A percentile compares a stretch with the other conserved stretches of the same genome.
These are phyloP conservation scores for Leccinum incarnatum DNA, from an alignment of 768 basidiomycete genomes.

Conservation along the genomic window DNA sequence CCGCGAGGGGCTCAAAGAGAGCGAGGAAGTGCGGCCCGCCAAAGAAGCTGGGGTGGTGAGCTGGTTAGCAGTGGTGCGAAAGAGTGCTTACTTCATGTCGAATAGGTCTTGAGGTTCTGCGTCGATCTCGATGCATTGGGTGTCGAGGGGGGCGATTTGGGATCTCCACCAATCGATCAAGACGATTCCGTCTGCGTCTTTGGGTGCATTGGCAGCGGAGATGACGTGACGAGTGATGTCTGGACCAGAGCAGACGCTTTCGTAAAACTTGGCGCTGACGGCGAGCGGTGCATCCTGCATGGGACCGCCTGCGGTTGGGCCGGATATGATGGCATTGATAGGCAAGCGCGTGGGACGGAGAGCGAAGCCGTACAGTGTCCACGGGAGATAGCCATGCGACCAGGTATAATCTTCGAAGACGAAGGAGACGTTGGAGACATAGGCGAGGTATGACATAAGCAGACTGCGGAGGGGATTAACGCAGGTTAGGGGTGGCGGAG, in stretches of 20 bases:
- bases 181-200: slow-evolving; percentile 37
- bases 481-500: background rate
- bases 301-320: slow-evolving; percentile 52
- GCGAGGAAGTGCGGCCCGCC: slow-evolving; percentile 40
- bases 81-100: slow-evolving; percentile 43
- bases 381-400: slow-evolving; percentile 53
- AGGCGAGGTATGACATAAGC: slow-evolving; percentile 52
- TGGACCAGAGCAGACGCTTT: slow-evolving; percentile 41
- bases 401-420: slow-evolving; percentile 65
- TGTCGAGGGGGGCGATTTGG: slow-evolving; percentile 34
- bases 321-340: slow-evolving; percentile 55
- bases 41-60: slow-evolving; percentile 39
- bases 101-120: slow-evolving; percentile 41
- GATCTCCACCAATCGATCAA: slow-evolving; percentile 52
- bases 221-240: slow-evolving; percentile 33
- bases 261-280: slow-evolving; percentile 49
- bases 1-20: slow-evolving; percentile 41
- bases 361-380: slow-evolving; percentile 52
- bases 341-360: slow-evolving; percentile 53
- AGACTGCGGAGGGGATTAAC: slow-evolving; percentile 31
- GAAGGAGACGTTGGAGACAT: slow-evolving; percentile 48
- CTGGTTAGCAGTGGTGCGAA: background rate
- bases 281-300: slow-evolving; percentile 35
- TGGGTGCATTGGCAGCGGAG: slow-evolving; percentile 36
- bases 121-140: slow-evolving; percentile 46